Conservation (phyloP, 345 rosid species). For the Brassica juncea region DNA sequence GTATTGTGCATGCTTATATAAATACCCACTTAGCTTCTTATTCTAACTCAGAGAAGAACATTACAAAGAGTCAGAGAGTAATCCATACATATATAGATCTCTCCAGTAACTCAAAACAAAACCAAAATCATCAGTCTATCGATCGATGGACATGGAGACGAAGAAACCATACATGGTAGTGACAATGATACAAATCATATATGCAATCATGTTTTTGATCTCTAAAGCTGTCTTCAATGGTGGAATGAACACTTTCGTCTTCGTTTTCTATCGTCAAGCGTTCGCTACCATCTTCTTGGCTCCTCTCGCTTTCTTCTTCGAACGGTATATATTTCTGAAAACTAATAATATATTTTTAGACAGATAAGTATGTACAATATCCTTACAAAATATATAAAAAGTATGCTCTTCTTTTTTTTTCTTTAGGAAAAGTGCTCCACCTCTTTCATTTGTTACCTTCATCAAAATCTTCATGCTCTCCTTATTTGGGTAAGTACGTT, state of each 20-base stretch:
- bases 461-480: constrained; percentile 81
- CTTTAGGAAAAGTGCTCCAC: constrained; percentile 76
- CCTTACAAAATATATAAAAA: neutral
- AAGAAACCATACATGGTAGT: constrained; percentile 65
- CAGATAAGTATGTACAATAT: neutral
- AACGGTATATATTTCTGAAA: constrained; percentile 52
- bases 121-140: constrained; percentile 8
- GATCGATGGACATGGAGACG: constrained; percentile 41
- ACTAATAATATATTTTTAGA: neutral
- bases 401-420: neutral
- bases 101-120: constrained; percentile 2
- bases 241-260: constrained; percentile 86
- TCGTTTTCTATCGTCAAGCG: constrained; percentile 85
- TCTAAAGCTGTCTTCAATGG: constrained; percentile 86
- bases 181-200: constrained; percentile 63
- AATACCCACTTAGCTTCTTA: constrained; percentile 22
- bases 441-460: constrained; percentile 60
- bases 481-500: constrained; percentile 60
- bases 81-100: neutral
- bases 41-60: constrained; percentile 19
- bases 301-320: constrained; percentile 69
- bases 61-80: neutral
- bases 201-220: constrained; percentile 83
- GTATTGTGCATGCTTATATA: constrained; percentile 19
- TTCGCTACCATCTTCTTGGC: constrained; percentile 67